Evolutionary conservation across 2,329 filamentous ascomycete genomes (phyloP).

Genomic region (Seiridium unicorne): DNA sequence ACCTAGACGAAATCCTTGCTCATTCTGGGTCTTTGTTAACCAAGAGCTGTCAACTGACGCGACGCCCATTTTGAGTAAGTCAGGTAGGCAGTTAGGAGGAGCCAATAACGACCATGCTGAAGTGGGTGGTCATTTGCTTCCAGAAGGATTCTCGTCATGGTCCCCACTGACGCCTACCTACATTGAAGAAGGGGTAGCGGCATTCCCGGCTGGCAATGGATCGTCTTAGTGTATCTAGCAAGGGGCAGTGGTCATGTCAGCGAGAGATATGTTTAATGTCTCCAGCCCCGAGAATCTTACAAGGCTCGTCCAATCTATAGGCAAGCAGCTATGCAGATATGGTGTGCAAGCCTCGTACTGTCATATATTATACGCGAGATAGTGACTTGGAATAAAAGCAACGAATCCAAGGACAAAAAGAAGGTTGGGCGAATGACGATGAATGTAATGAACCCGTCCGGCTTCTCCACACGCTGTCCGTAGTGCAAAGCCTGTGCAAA

Average conservation of each 20-base stretch:
- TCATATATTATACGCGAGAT: too few species aligned
- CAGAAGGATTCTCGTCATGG: neutral
- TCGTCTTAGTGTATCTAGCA: too few species aligned
- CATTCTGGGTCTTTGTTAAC: too few species aligned
- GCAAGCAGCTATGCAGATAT: too few species aligned
- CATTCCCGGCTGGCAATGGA: neutral
- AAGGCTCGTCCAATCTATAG: too few species aligned
- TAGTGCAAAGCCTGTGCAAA: neutral
- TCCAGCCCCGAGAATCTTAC: too few species aligned
- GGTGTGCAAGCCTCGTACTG: too few species aligned
- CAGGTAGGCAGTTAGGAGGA: neutral
- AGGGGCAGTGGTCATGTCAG: too few species aligned
- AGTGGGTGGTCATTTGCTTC: neutral
- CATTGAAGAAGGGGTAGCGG: neutral
- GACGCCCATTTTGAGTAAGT: neutral
- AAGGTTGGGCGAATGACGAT: neutral
- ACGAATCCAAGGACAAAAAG: neutral
- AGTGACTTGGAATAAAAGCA: too few species aligned
- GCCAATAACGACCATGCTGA: neutral
- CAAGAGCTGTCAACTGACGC: neutral
- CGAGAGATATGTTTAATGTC: too few species aligned
- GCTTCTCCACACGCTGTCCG: neutral
- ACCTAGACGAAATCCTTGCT: too few species aligned
- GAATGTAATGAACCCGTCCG: neutral
- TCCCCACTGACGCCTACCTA: neutral